A percentile compares a stretch with the other conserved stretches of the same genome.
These are phyloP conservation scores for Clonostachys rosea DNA, from an alignment of 2,329 filamentous ascomycete species.

Conservation along the genomic window DNA sequence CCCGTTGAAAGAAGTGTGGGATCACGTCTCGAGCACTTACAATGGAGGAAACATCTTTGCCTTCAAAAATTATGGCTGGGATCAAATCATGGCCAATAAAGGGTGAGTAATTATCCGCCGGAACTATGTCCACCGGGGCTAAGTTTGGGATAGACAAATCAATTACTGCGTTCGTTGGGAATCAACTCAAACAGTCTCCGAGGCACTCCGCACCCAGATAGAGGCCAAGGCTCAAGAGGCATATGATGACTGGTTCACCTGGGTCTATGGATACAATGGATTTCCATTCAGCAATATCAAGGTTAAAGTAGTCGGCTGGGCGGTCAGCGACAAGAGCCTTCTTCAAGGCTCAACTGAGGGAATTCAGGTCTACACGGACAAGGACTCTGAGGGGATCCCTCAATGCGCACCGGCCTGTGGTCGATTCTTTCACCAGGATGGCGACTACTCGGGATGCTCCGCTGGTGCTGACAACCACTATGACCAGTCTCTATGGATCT, in stretches of 20 bases:
- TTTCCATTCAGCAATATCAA: conserved; percentile 34
- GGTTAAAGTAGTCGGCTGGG: conserved; percentile 34
- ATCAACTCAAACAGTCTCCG: conserved; percentile 24
- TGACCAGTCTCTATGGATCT: conserved; percentile 40
- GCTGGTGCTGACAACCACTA: conserved; percentile 25
- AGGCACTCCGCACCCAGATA: conserved; percentile 28
- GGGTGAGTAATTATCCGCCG: not conserved
- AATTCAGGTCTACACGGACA: conserved; percentile 33
- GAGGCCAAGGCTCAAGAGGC: conserved; percentile 23
- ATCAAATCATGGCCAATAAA: not conserved
- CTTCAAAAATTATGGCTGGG: not conserved
- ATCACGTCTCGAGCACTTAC: not conserved
- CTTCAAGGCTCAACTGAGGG: conserved; percentile 28
- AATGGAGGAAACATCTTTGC: not conserved
- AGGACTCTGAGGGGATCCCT: conserved; percentile 29
- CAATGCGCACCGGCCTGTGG: conserved; percentile 23
- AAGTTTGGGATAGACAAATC: too few species aligned
- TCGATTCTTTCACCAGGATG: conserved; percentile 2
- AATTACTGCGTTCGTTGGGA: conserved; percentile 35
- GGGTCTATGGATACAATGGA: conserved; percentile 34
- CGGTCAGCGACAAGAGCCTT: conserved; percentile 27
- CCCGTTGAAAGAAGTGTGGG: not conserved
- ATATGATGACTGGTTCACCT: conserved; percentile 34
- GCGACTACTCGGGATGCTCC: conserved; percentile 1
- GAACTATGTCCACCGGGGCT: too few species aligned